Percentiles rank a stretch among this genome's conserved stretches.
These are phyloP conservation scores for Fusarium armeniacum DNA, from an alignment of 2,329 filamentous ascomycete species.

Conservation along the genomic window DNA sequence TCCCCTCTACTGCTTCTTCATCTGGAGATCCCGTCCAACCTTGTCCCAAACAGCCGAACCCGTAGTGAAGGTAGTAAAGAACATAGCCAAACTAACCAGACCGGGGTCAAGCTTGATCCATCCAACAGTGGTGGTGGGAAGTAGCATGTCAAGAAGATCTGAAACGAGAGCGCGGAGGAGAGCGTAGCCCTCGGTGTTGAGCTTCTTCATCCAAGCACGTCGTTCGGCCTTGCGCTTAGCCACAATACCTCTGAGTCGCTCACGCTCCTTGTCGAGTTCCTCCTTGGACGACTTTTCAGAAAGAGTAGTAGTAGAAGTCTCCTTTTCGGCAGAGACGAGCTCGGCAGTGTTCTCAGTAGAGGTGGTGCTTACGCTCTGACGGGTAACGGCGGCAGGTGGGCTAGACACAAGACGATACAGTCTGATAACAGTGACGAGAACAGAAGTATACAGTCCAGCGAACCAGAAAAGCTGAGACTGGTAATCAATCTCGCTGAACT, in stretches of 20 bases:
- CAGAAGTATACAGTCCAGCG: slow-evolving; percentile 68
- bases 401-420: slow-evolving; percentile 57
- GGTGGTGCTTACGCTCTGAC: slow-evolving; percentile 50
- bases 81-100: slow-evolving; percentile 70
- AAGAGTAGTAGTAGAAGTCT: slow-evolving; percentile 31
- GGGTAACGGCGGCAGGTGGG: slow-evolving; percentile 54
- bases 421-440: slow-evolving; percentile 60
- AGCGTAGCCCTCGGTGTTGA: slow-evolving; percentile 50
- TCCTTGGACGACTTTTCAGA: slow-evolving; percentile 41
- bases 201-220: slow-evolving; percentile 50
- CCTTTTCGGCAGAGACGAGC: slow-evolving; percentile 35
- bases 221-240: slow-evolving; percentile 54
- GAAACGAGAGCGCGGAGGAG: slow-evolving; percentile 66
- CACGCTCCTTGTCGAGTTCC: slow-evolving; percentile 53
- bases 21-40: slow-evolving; percentile 53
- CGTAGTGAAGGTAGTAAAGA: slow-evolving; percentile 73
- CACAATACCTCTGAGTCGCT: slow-evolving; percentile 55
- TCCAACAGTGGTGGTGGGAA: slow-evolving; percentile 72
- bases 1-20: slow-evolving; percentile 24
- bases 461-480: slow-evolving; percentile 81
- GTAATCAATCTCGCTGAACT: slow-evolving; percentile 62
- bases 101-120: slow-evolving; percentile 69
- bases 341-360: slow-evolving; percentile 44
- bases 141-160: slow-evolving; percentile 72
- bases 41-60: slow-evolving; percentile 72